A percentile compares a stretch with the other conserved stretches of the same genome.
phyloP scores from a whole-genome alignment of 2,329 filamentous ascomycete species.

The Neopestalotiopsis sp. region DNA sequence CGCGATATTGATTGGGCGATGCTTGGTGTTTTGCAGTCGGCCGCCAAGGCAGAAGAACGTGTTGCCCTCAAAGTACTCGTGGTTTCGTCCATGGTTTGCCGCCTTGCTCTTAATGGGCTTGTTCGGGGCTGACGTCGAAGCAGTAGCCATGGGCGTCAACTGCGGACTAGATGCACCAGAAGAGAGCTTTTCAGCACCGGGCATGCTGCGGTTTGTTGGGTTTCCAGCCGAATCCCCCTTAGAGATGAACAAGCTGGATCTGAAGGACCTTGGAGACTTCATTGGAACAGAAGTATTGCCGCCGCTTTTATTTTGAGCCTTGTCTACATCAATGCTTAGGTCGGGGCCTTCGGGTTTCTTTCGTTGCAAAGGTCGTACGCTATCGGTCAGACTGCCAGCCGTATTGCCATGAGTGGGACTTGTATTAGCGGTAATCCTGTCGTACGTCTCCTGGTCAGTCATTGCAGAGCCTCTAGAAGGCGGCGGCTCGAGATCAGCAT shows the following conservation, averaged over 20 bases:
- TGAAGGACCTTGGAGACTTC: slow-evolving; percentile 77
- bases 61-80: slow-evolving; percentile 93
- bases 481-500: slow-evolving; percentile 61
- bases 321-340: slow-evolving; percentile 64
- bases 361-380: slow-evolving; percentile 74
- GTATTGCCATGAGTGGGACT: slow-evolving; percentile 70
- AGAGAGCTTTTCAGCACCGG: slow-evolving; percentile 81
- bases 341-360: slow-evolving; percentile 48
- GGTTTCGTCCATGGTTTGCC: slow-evolving; percentile 69
- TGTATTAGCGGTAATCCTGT: slow-evolving; percentile 74
- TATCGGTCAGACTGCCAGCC: slow-evolving; percentile 73
- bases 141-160: slow-evolving; percentile 43
- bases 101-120: slow-evolving; percentile 39
- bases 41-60: slow-evolving; percentile 88
- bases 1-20: slow-evolving; percentile 86
- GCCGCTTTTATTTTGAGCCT: slow-evolving; percentile 55
- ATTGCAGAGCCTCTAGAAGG: slow-evolving; percentile 81
- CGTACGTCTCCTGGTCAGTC: slow-evolving; percentile 74
- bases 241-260: slow-evolving; percentile 74
- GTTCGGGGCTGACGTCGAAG: slow-evolving; percentile 27
- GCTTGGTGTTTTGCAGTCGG: slow-evolving; percentile 84
- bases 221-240: slow-evolving; percentile 55
- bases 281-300: slow-evolving; percentile 61
- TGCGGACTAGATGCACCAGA: slow-evolving; percentile 79
- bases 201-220: slow-evolving; percentile 60